These are phyloP conservation scores for Trichoderma gracile DNA, from an alignment of 2,329 filamentous ascomycete species.

Conservation along the genomic window DNA sequence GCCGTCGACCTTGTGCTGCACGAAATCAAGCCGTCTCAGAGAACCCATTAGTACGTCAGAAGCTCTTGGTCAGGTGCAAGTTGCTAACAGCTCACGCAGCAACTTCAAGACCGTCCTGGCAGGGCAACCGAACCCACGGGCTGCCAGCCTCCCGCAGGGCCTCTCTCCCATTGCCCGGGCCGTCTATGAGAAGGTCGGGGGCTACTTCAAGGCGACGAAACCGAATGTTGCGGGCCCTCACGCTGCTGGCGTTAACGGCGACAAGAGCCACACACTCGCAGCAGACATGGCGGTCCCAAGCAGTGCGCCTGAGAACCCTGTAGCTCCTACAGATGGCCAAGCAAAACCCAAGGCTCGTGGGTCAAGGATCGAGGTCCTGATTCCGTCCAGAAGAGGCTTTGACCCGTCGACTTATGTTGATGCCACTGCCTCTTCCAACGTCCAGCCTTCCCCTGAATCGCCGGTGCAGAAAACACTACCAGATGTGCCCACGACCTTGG, in stretches of 20 bases:
- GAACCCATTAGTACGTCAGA: conserved; percentile 64
- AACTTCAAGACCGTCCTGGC: conserved; percentile 49
- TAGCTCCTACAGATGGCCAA: conserved; percentile 28
- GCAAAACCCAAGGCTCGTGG: conserved; percentile 41
- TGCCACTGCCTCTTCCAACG: conserved; percentile 32
- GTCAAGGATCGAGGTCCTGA: conserved; percentile 49
- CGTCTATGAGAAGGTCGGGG: conserved; percentile 45
- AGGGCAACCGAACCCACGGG: conserved; percentile 29
- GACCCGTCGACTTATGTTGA: conserved; percentile 43
- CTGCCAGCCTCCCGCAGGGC: conserved; percentile 41
- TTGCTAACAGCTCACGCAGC: conserved; percentile 39
- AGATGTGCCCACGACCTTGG: conserved; percentile 5
- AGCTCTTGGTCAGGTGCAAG: neutral
- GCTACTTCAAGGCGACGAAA: conserved; percentile 44
- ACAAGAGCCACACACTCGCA: conserved; percentile 29
- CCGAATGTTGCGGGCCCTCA: conserved; percentile 35
- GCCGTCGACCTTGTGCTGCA: conserved; percentile 73
- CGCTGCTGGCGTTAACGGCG: conserved; percentile 41
- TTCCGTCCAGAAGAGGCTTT: conserved; percentile 47
- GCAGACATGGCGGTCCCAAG: conserved; percentile 28
- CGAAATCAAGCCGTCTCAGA: conserved; percentile 69
- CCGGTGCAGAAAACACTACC: conserved; percentile 26
- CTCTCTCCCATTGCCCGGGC: conserved; percentile 52
- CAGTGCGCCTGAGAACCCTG: conserved; percentile 29
- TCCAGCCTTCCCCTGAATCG: conserved; percentile 28